Conservation (phyloP, 306 rosid genomes). For the Fragaria vesca region DNA sequence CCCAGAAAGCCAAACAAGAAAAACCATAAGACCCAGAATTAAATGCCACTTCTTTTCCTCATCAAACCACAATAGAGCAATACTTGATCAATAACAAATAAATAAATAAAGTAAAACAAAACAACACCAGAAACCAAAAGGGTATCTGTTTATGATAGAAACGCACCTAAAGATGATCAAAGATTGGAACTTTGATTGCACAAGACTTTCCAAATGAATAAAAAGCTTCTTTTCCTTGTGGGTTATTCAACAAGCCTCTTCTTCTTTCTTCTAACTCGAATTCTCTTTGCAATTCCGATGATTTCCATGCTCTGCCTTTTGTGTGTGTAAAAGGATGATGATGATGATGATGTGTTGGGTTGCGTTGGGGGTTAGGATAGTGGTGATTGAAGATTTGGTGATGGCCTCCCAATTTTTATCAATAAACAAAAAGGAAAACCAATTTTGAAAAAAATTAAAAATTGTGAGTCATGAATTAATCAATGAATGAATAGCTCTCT, state of each 20-base stretch:
- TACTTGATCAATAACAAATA: not conserved
- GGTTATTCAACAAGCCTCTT: conserved; percentile 27
- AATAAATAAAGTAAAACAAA: not conserved
- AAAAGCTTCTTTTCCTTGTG: not conserved
- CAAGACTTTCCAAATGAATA: conserved; percentile 19
- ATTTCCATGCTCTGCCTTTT: conserved; percentile 34
- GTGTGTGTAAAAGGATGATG: not conserved
- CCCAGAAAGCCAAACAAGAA: conserved; percentile 10
- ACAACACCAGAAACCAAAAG: conserved; percentile 8
- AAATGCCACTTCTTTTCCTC: not conserved
- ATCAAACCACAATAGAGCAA: conserved; percentile 2
- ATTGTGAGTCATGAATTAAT: conserved; percentile 47
- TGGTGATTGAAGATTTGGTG: conserved; percentile 33
- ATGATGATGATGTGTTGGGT: not conserved
- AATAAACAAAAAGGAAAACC: conserved; percentile 4
- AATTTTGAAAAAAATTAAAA: conserved; percentile 18
- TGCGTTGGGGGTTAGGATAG: conserved; percentile 18
- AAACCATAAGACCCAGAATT: conserved; percentile 2
- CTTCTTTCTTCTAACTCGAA: conserved; percentile 25
- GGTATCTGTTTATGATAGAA: not conserved
- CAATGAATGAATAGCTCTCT: not conserved
- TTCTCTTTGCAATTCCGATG: conserved; percentile 17
- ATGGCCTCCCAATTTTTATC: conserved; percentile 24
- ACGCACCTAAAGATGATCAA: conserved; percentile 7
- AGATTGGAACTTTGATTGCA: conserved; percentile 1